Evolutionary conservation across 768 basidiomycete species (phyloP).

Genomic region (Dentipellis sp.): DNA sequence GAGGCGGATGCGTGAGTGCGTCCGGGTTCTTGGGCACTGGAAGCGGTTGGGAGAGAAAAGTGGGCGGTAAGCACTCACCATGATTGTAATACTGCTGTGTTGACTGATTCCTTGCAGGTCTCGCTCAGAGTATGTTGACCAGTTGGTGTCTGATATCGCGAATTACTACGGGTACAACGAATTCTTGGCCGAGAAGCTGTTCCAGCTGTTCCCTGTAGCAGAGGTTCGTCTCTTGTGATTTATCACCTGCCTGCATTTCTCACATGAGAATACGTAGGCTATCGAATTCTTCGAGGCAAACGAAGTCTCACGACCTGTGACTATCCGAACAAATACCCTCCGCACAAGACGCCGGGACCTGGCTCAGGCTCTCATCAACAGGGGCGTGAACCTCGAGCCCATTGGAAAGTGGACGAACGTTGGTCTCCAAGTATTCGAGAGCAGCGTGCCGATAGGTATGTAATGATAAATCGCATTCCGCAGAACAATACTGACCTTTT

Average conservation of each 20-base stretch:
- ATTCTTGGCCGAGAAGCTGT: conserved; percentile 89
- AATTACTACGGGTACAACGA: conserved; percentile 98
- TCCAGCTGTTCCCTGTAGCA: conserved; percentile 84
- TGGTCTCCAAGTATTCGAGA: conserved; percentile 97
- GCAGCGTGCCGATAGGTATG: conserved; percentile 84
- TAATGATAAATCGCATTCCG: neutral
- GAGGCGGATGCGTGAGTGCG: conserved; percentile 70
- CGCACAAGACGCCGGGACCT: conserved; percentile 90
- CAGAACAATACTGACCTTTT: neutral
- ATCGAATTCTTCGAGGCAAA: conserved; percentile 99
- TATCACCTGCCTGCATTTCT: neutral
- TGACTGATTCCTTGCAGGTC: conserved; percentile 40
- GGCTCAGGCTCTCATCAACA: conserved; percentile 87
- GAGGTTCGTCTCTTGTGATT: conserved; percentile 48
- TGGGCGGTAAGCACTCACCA: conserved; percentile 43
- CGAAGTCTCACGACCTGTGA: conserved; percentile 91
- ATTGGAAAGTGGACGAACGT: conserved; percentile 99
- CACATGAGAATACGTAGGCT: conserved; percentile 42
- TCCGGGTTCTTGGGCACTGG: conserved; percentile 65
- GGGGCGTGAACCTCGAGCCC: conserved; percentile 95
- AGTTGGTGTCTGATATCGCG: conserved; percentile 81
- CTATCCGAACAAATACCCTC: conserved; percentile 95
- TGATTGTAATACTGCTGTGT: neutral
- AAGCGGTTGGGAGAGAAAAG: conserved; percentile 48
- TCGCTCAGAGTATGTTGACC: conserved; percentile 83